These are phyloP conservation scores for Aspergillus puulaauensis DNA, from an alignment of 2,329 filamentous ascomycete genomes.

Conservation along the genomic window DNA sequence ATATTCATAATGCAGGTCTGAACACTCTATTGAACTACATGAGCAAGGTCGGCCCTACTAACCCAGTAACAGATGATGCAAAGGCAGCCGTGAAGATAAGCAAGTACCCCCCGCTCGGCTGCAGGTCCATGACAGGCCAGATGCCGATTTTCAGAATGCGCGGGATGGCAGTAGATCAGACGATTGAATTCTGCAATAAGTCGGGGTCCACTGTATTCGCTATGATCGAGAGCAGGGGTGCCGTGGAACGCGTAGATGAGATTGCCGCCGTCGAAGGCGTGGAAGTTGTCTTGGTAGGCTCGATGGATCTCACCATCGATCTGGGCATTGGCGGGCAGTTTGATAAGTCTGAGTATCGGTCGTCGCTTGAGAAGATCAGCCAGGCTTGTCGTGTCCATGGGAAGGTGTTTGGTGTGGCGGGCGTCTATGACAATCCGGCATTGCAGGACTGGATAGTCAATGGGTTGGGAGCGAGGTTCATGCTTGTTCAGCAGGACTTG, in stretches of 20 bases:
- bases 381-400: not conserved
- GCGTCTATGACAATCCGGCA: not conserved
- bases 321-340: not conserved
- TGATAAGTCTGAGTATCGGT: not conserved
- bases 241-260: not conserved
- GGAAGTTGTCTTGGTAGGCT: not conserved
- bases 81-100: not conserved
- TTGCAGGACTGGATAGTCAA: not conserved
- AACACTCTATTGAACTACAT: not conserved
- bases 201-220: not conserved
- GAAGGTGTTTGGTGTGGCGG: not conserved
- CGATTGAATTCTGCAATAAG: not conserved
- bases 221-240: not conserved
- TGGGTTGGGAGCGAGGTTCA: not conserved
- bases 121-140: not conserved
- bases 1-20: conserved; percentile 15
- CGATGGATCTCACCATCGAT: not conserved
- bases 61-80: not conserved
- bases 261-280: not conserved
- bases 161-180: not conserved
- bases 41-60: not conserved
- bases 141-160: not conserved
- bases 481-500: not conserved
- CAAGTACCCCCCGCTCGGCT: conserved; percentile 6
- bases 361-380: not conserved